Conservation (phyloP, 352 stramenopile genomes). For the Globisporangium recalcitrans region DNA sequence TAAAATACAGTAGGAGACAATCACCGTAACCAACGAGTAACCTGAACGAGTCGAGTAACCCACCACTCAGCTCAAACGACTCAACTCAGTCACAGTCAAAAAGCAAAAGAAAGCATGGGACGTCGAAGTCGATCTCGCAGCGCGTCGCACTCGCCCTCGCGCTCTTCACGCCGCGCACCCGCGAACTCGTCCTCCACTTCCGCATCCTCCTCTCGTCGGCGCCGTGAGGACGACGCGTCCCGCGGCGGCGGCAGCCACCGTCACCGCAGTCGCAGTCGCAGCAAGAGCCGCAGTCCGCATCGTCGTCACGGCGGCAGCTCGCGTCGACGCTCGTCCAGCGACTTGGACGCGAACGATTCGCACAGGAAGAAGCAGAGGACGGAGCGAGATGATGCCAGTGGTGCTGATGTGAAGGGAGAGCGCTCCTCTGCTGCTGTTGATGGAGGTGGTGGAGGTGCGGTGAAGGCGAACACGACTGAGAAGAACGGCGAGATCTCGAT, state of each 20-base stretch:
- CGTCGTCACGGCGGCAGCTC: conserved; percentile 8
- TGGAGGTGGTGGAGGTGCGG: not conserved
- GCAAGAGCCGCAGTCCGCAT: conserved; percentile 20
- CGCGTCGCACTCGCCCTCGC: conserved; percentile 25
- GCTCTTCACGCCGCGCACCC: conserved; percentile 19
- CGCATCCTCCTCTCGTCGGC: conserved; percentile 15
- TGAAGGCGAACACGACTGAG: conserved; percentile 32
- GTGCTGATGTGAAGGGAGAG: not conserved
- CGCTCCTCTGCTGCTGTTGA: not conserved
- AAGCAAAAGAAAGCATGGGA: conserved; percentile 5
- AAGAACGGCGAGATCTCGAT: conserved; percentile 80
- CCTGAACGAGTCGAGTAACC: no score
- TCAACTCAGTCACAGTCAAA: not conserved
- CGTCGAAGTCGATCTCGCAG: conserved; percentile 24
- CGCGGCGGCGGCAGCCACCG: conserved; percentile 3
- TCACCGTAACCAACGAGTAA: no score
- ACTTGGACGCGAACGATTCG: conserved; percentile 11
- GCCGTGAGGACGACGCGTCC: conserved; percentile 17
- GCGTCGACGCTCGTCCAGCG: conserved; percentile 11
- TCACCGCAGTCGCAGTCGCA: conserved; percentile 23
- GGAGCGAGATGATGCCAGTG: not conserved
- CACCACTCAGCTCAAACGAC: no score
- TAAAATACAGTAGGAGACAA: no score
- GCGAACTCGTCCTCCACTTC: conserved; percentile 7
- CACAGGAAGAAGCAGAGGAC: not conserved